Conservation (phyloP, 495 filamentous ascomycete species). For the Cercophora scortea region DNA sequence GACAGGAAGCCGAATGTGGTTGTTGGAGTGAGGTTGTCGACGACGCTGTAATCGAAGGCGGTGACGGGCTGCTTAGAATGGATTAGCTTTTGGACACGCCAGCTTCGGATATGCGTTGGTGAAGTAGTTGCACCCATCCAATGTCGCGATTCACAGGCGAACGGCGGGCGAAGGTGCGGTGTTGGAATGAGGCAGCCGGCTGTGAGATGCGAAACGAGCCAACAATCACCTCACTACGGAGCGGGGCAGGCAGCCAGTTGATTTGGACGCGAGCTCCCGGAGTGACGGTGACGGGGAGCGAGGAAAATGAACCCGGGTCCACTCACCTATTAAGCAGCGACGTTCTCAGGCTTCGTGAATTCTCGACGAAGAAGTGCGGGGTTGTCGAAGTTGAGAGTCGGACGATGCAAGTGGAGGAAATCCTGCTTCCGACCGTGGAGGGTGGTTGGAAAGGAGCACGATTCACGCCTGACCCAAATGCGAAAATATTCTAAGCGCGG, state of each 20-base stretch:
- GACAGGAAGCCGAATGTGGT: neutral
- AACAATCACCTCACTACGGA: too few species aligned
- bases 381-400: conserved; percentile 3
- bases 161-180: too few species aligned
- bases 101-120: too few species aligned
- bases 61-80: neutral
- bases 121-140: too few species aligned
- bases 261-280: too few species aligned
- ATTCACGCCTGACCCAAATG: conserved; percentile 11
- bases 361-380: conserved; percentile 2
- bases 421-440: conserved; percentile 8
- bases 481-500: neutral
- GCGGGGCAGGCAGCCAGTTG: too few species aligned
- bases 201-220: too few species aligned
- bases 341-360: neutral
- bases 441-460: conserved; percentile 7
- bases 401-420: conserved; percentile 5
- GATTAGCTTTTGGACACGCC: too few species aligned
- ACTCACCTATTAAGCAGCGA: conserved; percentile 8
- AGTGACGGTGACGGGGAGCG: neutral
- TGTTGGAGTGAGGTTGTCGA: neutral
- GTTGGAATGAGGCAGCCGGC: too few species aligned
- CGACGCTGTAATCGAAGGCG: neutral
- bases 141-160: too few species aligned
- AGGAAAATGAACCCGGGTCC: too few species aligned